Conservation (phyloP, 1,284 basidiomycete species). For the Cutaneotrichosporon cavernicola region DNA sequence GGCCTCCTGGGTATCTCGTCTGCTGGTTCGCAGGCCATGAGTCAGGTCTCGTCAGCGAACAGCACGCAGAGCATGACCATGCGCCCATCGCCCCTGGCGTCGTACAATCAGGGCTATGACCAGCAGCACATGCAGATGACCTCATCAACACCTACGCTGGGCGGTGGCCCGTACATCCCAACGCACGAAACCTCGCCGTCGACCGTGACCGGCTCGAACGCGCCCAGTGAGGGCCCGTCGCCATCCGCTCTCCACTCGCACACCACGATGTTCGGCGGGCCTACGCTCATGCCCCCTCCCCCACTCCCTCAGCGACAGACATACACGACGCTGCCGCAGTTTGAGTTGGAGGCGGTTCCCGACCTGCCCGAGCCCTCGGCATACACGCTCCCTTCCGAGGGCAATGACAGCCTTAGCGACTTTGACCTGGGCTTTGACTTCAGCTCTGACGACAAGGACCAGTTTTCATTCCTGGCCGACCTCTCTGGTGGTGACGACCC, state of each 20-base stretch:
- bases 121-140: background rate
- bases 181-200: slow-evolving; percentile 13
- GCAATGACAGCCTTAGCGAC: slow-evolving; percentile 1
- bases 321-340: slow-evolving; percentile 8
- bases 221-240: slow-evolving; percentile 20
- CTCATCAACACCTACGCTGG: slow-evolving; percentile 7
- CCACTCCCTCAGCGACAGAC: slow-evolving; percentile 10
- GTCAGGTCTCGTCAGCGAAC: slow-evolving; percentile 7
- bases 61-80: background rate
- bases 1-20: slow-evolving; percentile 32
- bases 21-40: slow-evolving; percentile 3
- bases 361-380: slow-evolving; percentile 19
- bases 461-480: slow-evolving; percentile 23
- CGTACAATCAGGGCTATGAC: slow-evolving; percentile 9
- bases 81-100: slow-evolving; percentile 20
- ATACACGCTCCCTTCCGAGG: slow-evolving; percentile 8
- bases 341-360: slow-evolving; percentile 9
- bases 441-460: slow-evolving; percentile 19
- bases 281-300: slow-evolving; percentile 21
- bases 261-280: slow-evolving; percentile 1
- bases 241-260: slow-evolving; percentile 14
- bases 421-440: slow-evolving; percentile 25
- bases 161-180: slow-evolving; percentile 25
- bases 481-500: slow-evolving; percentile 5
- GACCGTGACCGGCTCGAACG: slow-evolving; percentile 8